phyloP scores from a whole-genome alignment of 164 flowering plant species.

The Pachysandra terminalis region DNA sequence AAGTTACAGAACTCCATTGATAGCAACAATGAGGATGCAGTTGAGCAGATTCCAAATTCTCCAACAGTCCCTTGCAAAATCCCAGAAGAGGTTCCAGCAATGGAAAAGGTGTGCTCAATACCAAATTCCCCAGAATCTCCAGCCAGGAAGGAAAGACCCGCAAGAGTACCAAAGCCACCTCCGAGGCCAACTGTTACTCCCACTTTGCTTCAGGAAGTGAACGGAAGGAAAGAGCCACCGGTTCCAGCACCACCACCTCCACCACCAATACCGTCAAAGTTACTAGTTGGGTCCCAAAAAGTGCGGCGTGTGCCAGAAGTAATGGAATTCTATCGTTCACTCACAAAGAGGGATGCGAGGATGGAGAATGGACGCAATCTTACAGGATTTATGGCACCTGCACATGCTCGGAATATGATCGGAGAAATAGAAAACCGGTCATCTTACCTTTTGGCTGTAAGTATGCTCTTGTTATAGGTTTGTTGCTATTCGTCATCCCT shows the following conservation, averaged over 20 bases:
- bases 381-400: constrained; percentile 18
- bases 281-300: constrained; percentile 27
- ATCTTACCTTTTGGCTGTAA: constrained; percentile 60
- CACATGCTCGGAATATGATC: constrained; percentile 60
- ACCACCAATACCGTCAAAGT: constrained; percentile 51
- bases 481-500: background rate
- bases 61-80: constrained; percentile 11
- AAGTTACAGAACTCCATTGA: constrained; percentile 40
- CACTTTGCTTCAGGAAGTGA: constrained; percentile 19
- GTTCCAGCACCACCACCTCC: constrained; percentile 20
- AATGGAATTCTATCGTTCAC: constrained; percentile 59
- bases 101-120: constrained; percentile 5
- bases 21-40: constrained; percentile 15
- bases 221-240: constrained; percentile 11
- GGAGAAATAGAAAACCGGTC: constrained; percentile 88
- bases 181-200: constrained; percentile 34
- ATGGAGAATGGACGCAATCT: constrained; percentile 30
- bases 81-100: constrained; percentile 16
- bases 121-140: constrained; percentile 18
- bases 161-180: constrained; percentile 35
- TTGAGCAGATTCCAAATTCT: constrained; percentile 29
- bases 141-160: constrained; percentile 18
- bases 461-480: constrained; percentile 12
- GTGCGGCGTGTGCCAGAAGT: constrained; percentile 71
- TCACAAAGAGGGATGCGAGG: constrained; percentile 45